Percentiles rank a stretch among this genome's conserved stretches.
Conservation (phyloP, 306 rosid species). For the Pterocarpus macrocarpus region DNA sequence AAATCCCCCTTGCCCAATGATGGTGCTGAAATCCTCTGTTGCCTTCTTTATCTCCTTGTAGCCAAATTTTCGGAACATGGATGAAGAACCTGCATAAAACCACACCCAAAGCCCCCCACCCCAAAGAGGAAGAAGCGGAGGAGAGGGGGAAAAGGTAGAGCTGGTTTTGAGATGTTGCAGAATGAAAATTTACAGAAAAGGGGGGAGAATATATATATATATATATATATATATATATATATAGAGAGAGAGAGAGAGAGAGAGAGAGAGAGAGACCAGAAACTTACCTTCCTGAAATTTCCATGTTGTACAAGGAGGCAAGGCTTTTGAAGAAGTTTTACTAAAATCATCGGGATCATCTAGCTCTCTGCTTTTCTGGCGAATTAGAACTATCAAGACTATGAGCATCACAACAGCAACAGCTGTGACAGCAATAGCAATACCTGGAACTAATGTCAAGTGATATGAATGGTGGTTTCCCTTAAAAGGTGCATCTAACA, state of each 20-base stretch:
- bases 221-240: too few species aligned
- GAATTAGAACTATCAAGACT: slow-evolving; percentile 85
- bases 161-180: slow-evolving; percentile 33
- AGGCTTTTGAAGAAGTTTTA: slow-evolving; percentile 63
- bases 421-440: slow-evolving; percentile 84
- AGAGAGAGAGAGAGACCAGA: slow-evolving; percentile 15
- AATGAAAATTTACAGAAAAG: slow-evolving; percentile 19
- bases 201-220: too few species aligned
- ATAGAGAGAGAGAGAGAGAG: too few species aligned
- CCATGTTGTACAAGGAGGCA: slow-evolving; percentile 62
- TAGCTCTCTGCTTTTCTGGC: slow-evolving; percentile 80
- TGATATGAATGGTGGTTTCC: slow-evolving; percentile 70
- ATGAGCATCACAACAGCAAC: slow-evolving; percentile 72
- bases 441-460: slow-evolving; percentile 74
- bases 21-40: slow-evolving; percentile 73
- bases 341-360: slow-evolving; percentile 62
- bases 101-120: slow-evolving; percentile 29
- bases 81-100: slow-evolving; percentile 72
- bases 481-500: slow-evolving; percentile 57
- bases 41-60: slow-evolving; percentile 96
- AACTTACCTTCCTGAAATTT: slow-evolving; percentile 88
- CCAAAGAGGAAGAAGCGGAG: slow-evolving; percentile 38
- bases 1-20: slow-evolving; percentile 94
- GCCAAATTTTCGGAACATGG: slow-evolving; percentile 79
- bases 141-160: neutral